phyloP scores from a whole-genome alignment of 768 basidiomycete genomes.

The Naganishia vishniacii region DNA sequence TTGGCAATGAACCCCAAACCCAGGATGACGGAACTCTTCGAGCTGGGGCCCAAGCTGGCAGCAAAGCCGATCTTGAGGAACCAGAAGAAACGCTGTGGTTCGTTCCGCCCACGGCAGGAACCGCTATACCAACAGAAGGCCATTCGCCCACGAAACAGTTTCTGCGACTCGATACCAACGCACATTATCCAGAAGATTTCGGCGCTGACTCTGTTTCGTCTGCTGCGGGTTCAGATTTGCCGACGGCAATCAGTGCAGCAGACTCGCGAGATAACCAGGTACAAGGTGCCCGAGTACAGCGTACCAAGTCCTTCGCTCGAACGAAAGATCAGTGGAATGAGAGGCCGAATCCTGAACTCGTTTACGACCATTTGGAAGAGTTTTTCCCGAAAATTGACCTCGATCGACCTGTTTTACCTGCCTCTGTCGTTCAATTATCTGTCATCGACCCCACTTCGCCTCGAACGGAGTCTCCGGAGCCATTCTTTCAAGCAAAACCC shows the following conservation, averaged over 20 bases:
- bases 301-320: slow-evolving; percentile 60
- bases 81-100: slow-evolving; percentile 45
- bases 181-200: neutral
- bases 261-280: slow-evolving; percentile 22
- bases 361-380: slow-evolving; percentile 84
- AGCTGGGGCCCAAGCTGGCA: neutral
- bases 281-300: slow-evolving; percentile 29
- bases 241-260: slow-evolving; percentile 38
- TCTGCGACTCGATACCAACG: slow-evolving; percentile 15
- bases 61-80: slow-evolving; percentile 29
- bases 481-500: neutral
- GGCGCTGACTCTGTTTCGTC: neutral
- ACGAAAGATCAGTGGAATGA: slow-evolving; percentile 73
- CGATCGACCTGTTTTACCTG: slow-evolving; percentile 77
- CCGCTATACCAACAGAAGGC: neutral
- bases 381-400: slow-evolving; percentile 96
- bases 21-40: slow-evolving; percentile 17
- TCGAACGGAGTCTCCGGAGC: slow-evolving; percentile 11
- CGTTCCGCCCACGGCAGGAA: slow-evolving; percentile 29
- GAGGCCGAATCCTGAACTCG: slow-evolving; percentile 83
- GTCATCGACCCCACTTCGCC: slow-evolving; percentile 8
- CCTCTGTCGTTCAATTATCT: neutral
- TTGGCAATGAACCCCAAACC: slow-evolving; percentile 22
- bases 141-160: slow-evolving; percentile 9
- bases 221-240: slow-evolving; percentile 22